These are phyloP conservation scores for Neurospora sp. DNA, from an alignment of 495 filamentous ascomycete species.

Conservation along the genomic window DNA sequence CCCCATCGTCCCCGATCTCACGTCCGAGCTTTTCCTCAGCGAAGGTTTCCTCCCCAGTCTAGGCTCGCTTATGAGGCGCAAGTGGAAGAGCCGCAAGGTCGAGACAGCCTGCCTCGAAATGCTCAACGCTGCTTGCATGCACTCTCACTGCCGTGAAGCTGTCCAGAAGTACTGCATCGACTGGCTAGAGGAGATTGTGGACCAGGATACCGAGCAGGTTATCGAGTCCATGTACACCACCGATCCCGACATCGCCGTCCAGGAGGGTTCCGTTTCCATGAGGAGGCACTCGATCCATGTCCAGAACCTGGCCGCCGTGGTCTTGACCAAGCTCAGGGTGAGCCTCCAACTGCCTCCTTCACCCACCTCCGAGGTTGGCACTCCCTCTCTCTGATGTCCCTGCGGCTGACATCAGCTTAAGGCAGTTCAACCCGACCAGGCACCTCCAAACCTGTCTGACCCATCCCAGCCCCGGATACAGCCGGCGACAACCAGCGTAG, in stretches of 20 bases:
- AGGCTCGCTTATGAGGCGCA: conserved; percentile 58
- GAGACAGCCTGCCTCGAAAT: conserved; percentile 78
- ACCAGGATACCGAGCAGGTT: conserved; percentile 51
- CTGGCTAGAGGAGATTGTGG: conserved; percentile 73
- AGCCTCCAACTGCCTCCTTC: conserved; percentile 16
- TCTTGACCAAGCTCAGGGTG: conserved; percentile 66
- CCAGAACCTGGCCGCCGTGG: conserved; percentile 65
- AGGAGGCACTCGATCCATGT: conserved; percentile 40
- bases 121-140: conserved; percentile 82
- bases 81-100: conserved; percentile 65
- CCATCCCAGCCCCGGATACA: conserved; percentile 32
- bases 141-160: conserved; percentile 63
- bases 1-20: conserved; percentile 63
- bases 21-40: conserved; percentile 66
- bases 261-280: conserved; percentile 36
- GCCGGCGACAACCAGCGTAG: conserved; percentile 45
- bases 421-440: conserved; percentile 32
- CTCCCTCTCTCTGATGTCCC: conserved; percentile 14
- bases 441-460: conserved; percentile 29
- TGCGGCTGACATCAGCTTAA: conserved; percentile 43
- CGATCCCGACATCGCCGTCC: conserved; percentile 26
- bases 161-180: conserved; percentile 69
- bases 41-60: conserved; percentile 69
- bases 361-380: conserved; percentile 4
- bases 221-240: conserved; percentile 36